phyloP scores from a whole-genome alignment of 164 flowering plant genomes.

The Piper betle region DNA sequence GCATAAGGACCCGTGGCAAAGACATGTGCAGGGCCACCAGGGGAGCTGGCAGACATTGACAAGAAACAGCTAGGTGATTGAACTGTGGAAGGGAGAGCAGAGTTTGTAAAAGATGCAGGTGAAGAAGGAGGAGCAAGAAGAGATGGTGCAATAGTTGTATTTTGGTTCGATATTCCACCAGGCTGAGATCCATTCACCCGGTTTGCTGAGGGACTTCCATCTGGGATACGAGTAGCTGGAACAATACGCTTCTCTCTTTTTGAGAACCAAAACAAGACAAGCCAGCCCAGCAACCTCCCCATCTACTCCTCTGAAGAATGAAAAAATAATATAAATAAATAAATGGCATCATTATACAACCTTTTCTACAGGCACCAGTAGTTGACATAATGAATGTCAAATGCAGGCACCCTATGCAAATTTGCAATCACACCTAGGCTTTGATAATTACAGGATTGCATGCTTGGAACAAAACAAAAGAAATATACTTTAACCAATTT shows the following conservation, averaged over 20 bases:
- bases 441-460: neutral
- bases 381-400: no score
- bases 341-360: neutral
- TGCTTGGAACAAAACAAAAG: neutral
- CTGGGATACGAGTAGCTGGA: slow-evolving; percentile 77
- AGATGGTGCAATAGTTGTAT: slow-evolving; percentile 45
- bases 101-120: slow-evolving; percentile 85
- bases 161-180: slow-evolving; percentile 35
- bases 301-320: slow-evolving; percentile 56
- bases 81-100: slow-evolving; percentile 79
- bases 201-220: slow-evolving; percentile 40
- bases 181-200: slow-evolving; percentile 67
- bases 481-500: no score
- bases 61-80: slow-evolving; percentile 78
- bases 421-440: neutral
- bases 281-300: slow-evolving; percentile 71
- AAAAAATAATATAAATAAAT: slow-evolving; percentile 2
- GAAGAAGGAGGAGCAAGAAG: slow-evolving; percentile 98
- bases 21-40: slow-evolving; percentile 77
- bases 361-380: neutral
- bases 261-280: slow-evolving; percentile 65
- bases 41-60: slow-evolving; percentile 76
- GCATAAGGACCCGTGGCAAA: slow-evolving; percentile 94
- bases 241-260: slow-evolving; percentile 81
- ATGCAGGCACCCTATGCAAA: no score